Conservation (phyloP, 352 stramenopile genomes). For the Globisporangium heterothallicum region DNA sequence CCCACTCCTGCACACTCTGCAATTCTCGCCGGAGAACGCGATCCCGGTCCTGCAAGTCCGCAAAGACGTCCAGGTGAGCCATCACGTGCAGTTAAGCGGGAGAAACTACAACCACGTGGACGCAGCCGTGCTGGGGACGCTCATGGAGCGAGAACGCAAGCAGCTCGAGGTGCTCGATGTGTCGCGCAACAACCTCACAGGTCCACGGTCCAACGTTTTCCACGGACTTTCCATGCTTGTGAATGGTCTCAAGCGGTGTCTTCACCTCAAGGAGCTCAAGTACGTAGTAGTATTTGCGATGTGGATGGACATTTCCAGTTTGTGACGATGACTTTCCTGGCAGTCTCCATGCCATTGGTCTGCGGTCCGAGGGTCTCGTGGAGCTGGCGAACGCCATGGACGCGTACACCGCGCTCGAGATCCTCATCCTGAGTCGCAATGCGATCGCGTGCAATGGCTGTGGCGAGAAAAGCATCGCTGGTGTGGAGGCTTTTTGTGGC, state of each 20-base stretch:
- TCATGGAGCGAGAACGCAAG: constrained; percentile 53
- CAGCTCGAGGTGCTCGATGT: constrained; percentile 43
- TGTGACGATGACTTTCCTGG: too few species aligned
- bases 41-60: constrained; percentile 32
- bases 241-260: constrained; percentile 36
- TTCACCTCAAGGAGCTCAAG: constrained; percentile 48
- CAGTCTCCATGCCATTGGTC: constrained; percentile 28
- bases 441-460: constrained; percentile 44
- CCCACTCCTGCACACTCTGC: constrained; percentile 31
- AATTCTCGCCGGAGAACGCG: constrained; percentile 32
- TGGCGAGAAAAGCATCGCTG: constrained; percentile 39
- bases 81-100: constrained; percentile 17
- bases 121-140: constrained; percentile 39
- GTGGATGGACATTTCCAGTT: too few species aligned
- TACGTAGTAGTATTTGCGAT: too few species aligned
- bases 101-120: constrained; percentile 56
- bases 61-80: constrained; percentile 21
- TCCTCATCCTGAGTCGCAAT: constrained; percentile 47
- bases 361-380: constrained; percentile 55
- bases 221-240: constrained; percentile 47
- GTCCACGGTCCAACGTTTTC: constrained; percentile 40
- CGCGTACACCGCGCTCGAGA: constrained; percentile 32
- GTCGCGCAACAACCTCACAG: constrained; percentile 48
- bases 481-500: constrained; percentile 55
- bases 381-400: constrained; percentile 37